Conservation (phyloP, 257 asterid genomes). For the Coffea canephora region DNA sequence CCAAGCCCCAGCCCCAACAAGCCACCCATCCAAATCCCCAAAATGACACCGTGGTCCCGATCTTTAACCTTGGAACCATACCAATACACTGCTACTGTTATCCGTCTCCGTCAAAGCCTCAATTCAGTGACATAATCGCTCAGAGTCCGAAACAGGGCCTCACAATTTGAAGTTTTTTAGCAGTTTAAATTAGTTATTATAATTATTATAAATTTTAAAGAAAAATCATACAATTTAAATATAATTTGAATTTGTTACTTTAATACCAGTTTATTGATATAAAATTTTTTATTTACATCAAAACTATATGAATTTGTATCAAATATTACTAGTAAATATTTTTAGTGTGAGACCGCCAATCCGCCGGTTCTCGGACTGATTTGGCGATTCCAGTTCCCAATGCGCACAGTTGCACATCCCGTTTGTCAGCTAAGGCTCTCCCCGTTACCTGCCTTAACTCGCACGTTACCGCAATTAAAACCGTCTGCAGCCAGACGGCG, state of each 20-base stretch:
- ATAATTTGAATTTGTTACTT: no score
- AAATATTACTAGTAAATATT: no score
- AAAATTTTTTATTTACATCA: no score
- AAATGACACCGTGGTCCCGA: slow-evolving; percentile 1
- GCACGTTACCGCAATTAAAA: slow-evolving; percentile 4
- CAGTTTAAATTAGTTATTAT: no score
- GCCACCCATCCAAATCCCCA: not conserved
- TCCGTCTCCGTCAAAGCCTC: not conserved
- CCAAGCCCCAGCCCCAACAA: no score
- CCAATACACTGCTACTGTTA: not conserved
- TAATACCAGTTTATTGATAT: no score
- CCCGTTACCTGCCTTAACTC: slow-evolving; percentile 3
- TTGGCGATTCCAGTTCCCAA: not conserved
- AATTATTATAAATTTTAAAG: no score
- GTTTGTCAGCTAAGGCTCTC: not conserved
- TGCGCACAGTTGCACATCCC: not conserved
- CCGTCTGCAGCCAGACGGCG: slow-evolving; percentile 14
- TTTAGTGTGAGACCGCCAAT: no score
- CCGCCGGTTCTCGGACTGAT: not conserved
- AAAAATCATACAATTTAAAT: no score
- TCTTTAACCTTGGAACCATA: not conserved
- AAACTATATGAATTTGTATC: no score
- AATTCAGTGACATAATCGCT: not conserved
- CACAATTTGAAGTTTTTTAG: no score
- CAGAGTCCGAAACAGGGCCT: no score